phyloP scores from a whole-genome alignment of 805 yeast species.

The Wickerhamia fluorescens region DNA sequence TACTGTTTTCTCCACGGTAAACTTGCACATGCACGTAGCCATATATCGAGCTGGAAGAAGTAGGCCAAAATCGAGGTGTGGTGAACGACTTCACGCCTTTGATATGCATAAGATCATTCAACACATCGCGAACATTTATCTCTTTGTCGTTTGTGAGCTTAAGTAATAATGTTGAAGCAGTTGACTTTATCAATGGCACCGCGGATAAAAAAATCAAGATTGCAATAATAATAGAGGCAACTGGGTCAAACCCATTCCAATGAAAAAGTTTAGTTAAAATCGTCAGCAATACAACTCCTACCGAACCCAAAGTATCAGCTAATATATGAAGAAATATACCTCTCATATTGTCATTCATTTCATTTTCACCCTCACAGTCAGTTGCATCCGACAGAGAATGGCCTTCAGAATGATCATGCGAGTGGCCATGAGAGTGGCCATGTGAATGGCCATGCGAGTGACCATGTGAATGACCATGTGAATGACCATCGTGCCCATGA shows the following conservation, averaged over 20 bases:
- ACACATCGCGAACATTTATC: constrained; percentile 50
- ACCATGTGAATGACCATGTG: constrained; percentile 31
- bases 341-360: constrained; percentile 65
- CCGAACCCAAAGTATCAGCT: constrained; percentile 95
- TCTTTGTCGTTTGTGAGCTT: constrained; percentile 57
- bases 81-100: constrained; percentile 82
- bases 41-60: constrained; percentile 10
- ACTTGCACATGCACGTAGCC: constrained; percentile 84
- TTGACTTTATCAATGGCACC: constrained; percentile 72
- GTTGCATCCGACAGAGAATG: constrained; percentile 5
- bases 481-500: constrained; percentile 59
- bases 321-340: constrained; percentile 91
- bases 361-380: constrained; percentile 2
- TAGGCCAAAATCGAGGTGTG: constrained; percentile 90
- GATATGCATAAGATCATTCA: constrained; percentile 60
- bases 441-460: constrained; percentile 38
- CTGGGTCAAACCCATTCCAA: constrained; percentile 82
- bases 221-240: constrained; percentile 86
- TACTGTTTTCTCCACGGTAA: constrained; percentile 56
- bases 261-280: constrained; percentile 57
- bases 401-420: constrained; percentile 17
- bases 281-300: constrained; percentile 93
- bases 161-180: constrained; percentile 67
- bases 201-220: constrained; percentile 74
- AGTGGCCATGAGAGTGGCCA: constrained; percentile 25